Conservation (phyloP, 768 basidiomycete genomes). For the Lactarius trivialis region DNA sequence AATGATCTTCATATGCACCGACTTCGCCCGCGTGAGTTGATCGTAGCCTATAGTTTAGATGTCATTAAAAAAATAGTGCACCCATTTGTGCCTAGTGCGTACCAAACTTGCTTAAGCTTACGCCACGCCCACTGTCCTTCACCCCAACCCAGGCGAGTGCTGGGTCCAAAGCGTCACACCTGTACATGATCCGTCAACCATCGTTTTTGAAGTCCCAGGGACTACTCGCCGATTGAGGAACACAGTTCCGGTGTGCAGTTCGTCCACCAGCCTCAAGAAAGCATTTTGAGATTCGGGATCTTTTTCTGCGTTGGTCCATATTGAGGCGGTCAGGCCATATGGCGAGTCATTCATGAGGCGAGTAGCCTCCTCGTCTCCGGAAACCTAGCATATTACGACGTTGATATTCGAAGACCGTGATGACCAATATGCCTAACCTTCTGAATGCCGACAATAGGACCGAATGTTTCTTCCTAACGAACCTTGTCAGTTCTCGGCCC, state of each 20-base stretch:
- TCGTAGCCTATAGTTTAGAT: slow-evolving; percentile 62
- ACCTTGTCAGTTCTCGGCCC: neutral
- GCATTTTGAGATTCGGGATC: slow-evolving; percentile 56
- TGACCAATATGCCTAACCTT: slow-evolving; percentile 45
- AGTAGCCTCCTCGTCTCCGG: slow-evolving; percentile 83
- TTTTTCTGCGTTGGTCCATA: slow-evolving; percentile 78
- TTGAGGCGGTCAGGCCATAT: slow-evolving; percentile 89
- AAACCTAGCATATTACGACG: slow-evolving; percentile 44
- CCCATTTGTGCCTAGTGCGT: slow-evolving; percentile 24
- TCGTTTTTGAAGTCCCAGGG: neutral
- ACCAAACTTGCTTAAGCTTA: slow-evolving; percentile 90
- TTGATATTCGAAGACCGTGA: neutral
- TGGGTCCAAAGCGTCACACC: slow-evolving; percentile 88
- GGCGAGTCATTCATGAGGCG: slow-evolving; percentile 92
- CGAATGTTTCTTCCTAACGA: slow-evolving; percentile 78
- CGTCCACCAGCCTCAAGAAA: slow-evolving; percentile 62
- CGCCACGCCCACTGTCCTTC: slow-evolving; percentile 87
- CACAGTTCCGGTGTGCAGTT: slow-evolving; percentile 85
- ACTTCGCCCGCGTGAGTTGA: slow-evolving; percentile 76
- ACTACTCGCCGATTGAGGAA: slow-evolving; percentile 71
- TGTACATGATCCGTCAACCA: slow-evolving; percentile 27
- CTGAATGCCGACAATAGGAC: slow-evolving; percentile 89
- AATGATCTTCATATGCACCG: slow-evolving; percentile 76
- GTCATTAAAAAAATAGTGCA: slow-evolving; percentile 1
- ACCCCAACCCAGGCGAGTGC: slow-evolving; percentile 92